Evolutionary conservation across 2,329 filamentous ascomycete species (phyloP).

Genomic region (Shiraia bambusicola): DNA sequence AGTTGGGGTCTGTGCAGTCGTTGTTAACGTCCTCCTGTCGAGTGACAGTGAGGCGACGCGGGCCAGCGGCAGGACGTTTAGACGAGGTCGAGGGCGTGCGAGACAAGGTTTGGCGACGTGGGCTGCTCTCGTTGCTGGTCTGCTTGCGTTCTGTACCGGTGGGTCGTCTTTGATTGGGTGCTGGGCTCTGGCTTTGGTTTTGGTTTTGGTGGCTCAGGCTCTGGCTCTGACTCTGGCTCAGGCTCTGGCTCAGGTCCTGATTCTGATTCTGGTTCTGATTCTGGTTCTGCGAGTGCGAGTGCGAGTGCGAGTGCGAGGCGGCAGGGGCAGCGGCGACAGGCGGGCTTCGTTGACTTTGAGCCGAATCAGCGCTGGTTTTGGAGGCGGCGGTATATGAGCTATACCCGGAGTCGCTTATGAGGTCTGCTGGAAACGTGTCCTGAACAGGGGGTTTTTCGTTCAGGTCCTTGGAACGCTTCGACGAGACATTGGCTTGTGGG

Average conservation of each 20-base stretch:
- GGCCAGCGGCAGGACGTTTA: slow-evolving; percentile 11
- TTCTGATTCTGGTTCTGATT: slow-evolving; percentile 4
- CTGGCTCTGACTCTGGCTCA: not conserved
- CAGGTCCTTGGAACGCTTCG: slow-evolving; percentile 49
- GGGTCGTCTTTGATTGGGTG: slow-evolving; percentile 20
- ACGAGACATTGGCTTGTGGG: slow-evolving; percentile 53
- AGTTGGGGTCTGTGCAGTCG: slow-evolving; percentile 41
- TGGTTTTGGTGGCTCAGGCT: slow-evolving; percentile 1
- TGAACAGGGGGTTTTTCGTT: slow-evolving; percentile 31
- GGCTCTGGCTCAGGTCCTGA: no score
- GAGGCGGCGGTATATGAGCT: slow-evolving; percentile 60
- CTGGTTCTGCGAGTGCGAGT: slow-evolving; percentile 12
- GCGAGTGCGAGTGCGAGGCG: slow-evolving; percentile 15
- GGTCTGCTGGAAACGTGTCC: slow-evolving; percentile 42
- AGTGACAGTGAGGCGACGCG: slow-evolving; percentile 18
- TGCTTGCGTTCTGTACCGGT: slow-evolving; percentile 18
- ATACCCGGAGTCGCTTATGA: slow-evolving; percentile 63
- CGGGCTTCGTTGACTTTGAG: slow-evolving; percentile 43
- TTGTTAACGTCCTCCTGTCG: slow-evolving; percentile 13
- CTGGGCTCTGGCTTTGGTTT: slow-evolving; percentile 6
- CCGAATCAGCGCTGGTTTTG: slow-evolving; percentile 55
- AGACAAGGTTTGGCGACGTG: slow-evolving; percentile 25
- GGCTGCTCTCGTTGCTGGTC: slow-evolving; percentile 23
- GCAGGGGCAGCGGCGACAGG: slow-evolving; percentile 17
- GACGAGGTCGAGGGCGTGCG: slow-evolving; percentile 30